Percentiles rank a stretch among this genome's conserved stretches.
Conservation (phyloP, 1,284 basidiomycete genomes). For the Boletus mariae region DNA sequence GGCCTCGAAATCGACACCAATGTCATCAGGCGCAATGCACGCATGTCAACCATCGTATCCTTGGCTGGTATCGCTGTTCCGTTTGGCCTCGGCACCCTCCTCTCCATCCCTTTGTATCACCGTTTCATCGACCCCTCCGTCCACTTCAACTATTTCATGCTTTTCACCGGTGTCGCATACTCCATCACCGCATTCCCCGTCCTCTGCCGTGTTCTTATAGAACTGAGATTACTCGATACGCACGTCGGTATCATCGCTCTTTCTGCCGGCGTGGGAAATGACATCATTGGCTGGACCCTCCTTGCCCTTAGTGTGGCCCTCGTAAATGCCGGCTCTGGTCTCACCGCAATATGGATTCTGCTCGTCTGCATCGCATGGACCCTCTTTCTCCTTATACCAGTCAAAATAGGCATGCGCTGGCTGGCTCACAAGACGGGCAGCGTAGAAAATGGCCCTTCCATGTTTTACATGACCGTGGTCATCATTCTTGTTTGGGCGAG, state of each 20-base stretch:
- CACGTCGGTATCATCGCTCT: conserved; percentile 91
- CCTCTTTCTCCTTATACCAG: conserved; percentile 72
- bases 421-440: conserved; percentile 77
- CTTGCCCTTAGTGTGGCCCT: conserved; percentile 88
- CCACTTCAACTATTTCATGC: conserved; percentile 83
- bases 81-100: conserved; percentile 80
- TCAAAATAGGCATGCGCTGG: conserved; percentile 62
- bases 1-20: conserved; percentile 83
- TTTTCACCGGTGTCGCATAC: conserved; percentile 90
- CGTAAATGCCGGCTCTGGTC: conserved; percentile 75
- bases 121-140: conserved; percentile 71
- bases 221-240: conserved; percentile 83
- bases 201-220: conserved; percentile 84
- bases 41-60: conserved; percentile 59
- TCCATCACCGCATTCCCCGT: conserved; percentile 94
- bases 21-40: conserved; percentile 76
- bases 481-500: conserved; percentile 79
- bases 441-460: conserved; percentile 74
- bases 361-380: conserved; percentile 81
- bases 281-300: conserved; percentile 72
- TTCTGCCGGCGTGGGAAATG: conserved; percentile 92
- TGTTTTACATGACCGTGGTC: conserved; percentile 75
- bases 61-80: conserved; percentile 72
- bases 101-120: conserved; percentile 81
- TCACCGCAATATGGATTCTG: conserved; percentile 78